Percentiles rank a stretch among this genome's conserved stretches.
phyloP scores from a whole-genome alignment of 352 stramenopile genomes.

The Pythium oligandrum region DNA sequence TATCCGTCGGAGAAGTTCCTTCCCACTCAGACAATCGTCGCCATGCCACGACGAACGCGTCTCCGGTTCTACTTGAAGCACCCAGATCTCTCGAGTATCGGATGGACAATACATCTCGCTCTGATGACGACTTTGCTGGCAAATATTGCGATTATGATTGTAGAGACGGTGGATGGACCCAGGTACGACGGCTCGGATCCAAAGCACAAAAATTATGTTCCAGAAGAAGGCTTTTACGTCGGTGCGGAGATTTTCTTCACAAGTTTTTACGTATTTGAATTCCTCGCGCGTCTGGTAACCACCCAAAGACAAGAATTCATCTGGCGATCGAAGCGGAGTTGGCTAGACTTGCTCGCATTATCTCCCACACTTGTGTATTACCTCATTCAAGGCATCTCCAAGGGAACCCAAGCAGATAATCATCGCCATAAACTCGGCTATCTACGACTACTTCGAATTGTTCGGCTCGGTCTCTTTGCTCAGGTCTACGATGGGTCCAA shows the following conservation, averaged over 20 bases:
- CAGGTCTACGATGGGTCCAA: constrained; percentile 42
- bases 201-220: constrained; percentile 33
- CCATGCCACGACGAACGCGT: constrained; percentile 23
- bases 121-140: constrained; percentile 29
- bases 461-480: constrained; percentile 29
- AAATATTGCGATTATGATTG: constrained; percentile 35
- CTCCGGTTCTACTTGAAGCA: constrained; percentile 35
- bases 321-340: constrained; percentile 29
- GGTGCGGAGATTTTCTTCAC: constrained; percentile 29
- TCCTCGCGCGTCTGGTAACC: constrained; percentile 22
- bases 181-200: constrained; percentile 35
- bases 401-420: not conserved
- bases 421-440: constrained; percentile 6
- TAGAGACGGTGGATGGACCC: constrained; percentile 48
- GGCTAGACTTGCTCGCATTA: constrained; percentile 27
- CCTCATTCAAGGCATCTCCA: constrained; percentile 5
- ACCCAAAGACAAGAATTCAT: constrained; percentile 19
- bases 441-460: constrained; percentile 30
- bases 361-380: constrained; percentile 24
- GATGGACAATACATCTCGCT: constrained; percentile 32
- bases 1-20: no score
- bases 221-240: constrained; percentile 20
- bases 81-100: constrained; percentile 33
- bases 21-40: constrained; percentile 13
- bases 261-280: constrained; percentile 40